Base-by-base conservation (phyloP, 352 stramenopile genomes). In the Phytopythium kandeliae region DNA sequence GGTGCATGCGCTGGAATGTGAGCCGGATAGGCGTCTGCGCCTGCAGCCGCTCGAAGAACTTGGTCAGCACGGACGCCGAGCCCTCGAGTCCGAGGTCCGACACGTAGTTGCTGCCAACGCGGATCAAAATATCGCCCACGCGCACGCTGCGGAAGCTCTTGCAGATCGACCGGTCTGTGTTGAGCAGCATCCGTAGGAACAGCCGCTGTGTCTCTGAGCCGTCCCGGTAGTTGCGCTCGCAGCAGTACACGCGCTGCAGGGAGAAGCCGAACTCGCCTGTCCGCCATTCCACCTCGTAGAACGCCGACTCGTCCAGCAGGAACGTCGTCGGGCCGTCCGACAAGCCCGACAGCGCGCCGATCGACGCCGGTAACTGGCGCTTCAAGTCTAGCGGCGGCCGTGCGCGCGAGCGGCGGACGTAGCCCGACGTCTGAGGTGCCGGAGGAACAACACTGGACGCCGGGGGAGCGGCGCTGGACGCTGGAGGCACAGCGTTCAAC, bases 231-330 rank as follows among this genome's bases (percentile, higher is more conserved):
- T 59, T 71, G 43, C 64, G 52, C n/a, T 72, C 65, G 37, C 68
- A 58, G 22, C 69, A 74, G 63, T 85, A 86, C 5, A 89, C 71
- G 28, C 73, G 74, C 57, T 89, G 78, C 38, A 89, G 74, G 19
- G 78, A 89, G 40, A 85, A 89, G 4, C 74, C 78, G 57, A 89
- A 89, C 54, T 89, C 78, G 24, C 78, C 78, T 2, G 51, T 67
- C 33, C 58, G 70, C 78, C 78, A 89, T 51, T 63, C 63, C 13
- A 89, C 63, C 28, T 82, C 68, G 48, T 89, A 89, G 37, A 89
- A 85, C 21, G 46, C 60, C 13, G 60, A 52, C 24, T 71, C 56
- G 31, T 86, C 65, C 30, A 89, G 51, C n/a, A 62, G 47, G 49
- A 89, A 89, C 16, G 66, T 85, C 12, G 69, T 76, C 0, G 78